Evolutionary conservation across 176 grass and related monocot species (phyloP), one percentile per base, ranked within the genome.

Genomic region (Zoysia japonica): DNA sequence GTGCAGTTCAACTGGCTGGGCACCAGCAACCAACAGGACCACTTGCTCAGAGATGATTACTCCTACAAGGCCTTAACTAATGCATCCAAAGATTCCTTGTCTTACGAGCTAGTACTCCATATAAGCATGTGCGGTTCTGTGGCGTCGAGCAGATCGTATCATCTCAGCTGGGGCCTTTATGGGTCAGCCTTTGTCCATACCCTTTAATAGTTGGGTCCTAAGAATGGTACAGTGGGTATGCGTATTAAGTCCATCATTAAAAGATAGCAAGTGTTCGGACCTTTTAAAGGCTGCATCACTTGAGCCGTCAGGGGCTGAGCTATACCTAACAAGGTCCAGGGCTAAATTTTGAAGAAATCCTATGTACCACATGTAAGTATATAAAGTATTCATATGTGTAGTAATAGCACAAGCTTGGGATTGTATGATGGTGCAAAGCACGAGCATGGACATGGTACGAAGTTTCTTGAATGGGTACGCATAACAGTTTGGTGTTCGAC

Each of bases 171-270:
- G 71, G 17, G 40, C 4, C 2, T 52, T 63, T 15, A 80, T 70
- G 48, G 55, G 54, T 16, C 49, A 72, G 59, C 50, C 82, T 80
- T 81, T 77, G 72, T 85, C 77, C 87, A 45, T 67, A 52, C 59
- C 78, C 59, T 89, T 81, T 81, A 81, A 77, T 67, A 72, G 71
- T 10, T 81, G 77, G 87, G 78, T 57, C 65, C 87, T 75, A 71
- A 59, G 72, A 60, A 37, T 76, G 76, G 12, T 59, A 59, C 82
- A 85, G 72, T 81, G 11, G 82, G 60, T 89, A 71, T 28, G 28
- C 39, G 37, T 61, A 57, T 85, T 81, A 73, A 80, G 54, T 80
- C 71, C 50, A 64, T 51, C 72, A 47, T 14, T 77, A 28, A 3
- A 81, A 68, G 62, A 51, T 83, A 85, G 68, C 78, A 72, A 50